phyloP scores from a whole-genome alignment of 257 asterid genomes.

The Cynanchum wilfordii region DNA sequence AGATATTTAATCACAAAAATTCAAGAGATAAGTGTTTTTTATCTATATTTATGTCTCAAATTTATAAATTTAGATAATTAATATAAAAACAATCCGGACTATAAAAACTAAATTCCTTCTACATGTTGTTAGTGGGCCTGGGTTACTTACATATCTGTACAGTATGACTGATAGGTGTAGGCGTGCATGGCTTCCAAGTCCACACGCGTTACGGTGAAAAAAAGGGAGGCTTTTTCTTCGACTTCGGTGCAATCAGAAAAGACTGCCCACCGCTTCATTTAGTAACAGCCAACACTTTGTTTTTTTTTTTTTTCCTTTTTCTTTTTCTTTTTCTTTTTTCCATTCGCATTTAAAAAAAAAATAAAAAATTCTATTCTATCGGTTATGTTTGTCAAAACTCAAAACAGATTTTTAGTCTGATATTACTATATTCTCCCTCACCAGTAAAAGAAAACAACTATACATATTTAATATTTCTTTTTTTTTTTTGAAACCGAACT shows the following conservation, averaged over 20 bases:
- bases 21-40: too few species aligned
- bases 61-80: too few species aligned
- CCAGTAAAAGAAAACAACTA: neutral
- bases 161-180: slow-evolving; percentile 29
- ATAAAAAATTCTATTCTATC: too few species aligned
- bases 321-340: neutral
- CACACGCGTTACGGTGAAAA: slow-evolving; percentile 31
- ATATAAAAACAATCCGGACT: too few species aligned
- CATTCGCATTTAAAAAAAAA: too few species aligned
- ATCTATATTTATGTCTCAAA: too few species aligned
- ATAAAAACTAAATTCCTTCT: too few species aligned
- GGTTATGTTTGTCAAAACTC: neutral
- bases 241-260: slow-evolving; percentile 27
- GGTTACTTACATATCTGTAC: too few species aligned
- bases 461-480: neutral
- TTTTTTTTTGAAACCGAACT: too few species aligned
- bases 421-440: neutral
- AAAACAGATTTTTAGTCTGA: neutral
- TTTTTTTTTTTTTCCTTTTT: neutral
- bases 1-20: too few species aligned
- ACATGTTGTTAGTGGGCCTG: too few species aligned
- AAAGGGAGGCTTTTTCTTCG: slow-evolving; percentile 14
- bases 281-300: slow-evolving; percentile 13
- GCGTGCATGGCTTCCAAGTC: slow-evolving; percentile 32
- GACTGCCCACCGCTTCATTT: slow-evolving; percentile 19